These are phyloP conservation scores for Phyllosticta citribraziliensis DNA, from an alignment of 2,329 filamentous ascomycete genomes.

Conservation along the genomic window DNA sequence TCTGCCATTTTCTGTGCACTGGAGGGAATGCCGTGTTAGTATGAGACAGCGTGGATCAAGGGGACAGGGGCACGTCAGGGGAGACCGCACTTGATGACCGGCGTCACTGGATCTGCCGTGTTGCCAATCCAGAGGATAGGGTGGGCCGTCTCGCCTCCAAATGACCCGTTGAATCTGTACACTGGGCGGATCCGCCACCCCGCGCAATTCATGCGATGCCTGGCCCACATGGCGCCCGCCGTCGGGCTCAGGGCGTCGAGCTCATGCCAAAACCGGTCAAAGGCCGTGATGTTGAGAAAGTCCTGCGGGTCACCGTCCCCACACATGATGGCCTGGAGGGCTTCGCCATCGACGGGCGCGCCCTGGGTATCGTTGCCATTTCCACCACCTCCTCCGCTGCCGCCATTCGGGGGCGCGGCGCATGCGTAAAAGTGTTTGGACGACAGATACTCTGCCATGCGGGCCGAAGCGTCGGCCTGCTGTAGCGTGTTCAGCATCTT, in stretches of 20 bases:
- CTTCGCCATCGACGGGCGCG: slow-evolving; percentile 12
- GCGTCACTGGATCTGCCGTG: slow-evolving; percentile 51
- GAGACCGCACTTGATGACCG: slow-evolving; percentile 30
- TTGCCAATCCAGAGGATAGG: slow-evolving; percentile 50
- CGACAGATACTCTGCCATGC: slow-evolving; percentile 14
- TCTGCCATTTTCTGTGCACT: slow-evolving; percentile 5
- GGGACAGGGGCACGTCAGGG: no score
- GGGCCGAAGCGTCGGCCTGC: slow-evolving; percentile 19
- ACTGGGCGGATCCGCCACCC: slow-evolving; percentile 27
- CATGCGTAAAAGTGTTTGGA: slow-evolving; percentile 20
- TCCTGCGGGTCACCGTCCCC: slow-evolving; percentile 30
- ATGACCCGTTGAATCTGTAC: slow-evolving; percentile 22
- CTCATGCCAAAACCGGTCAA: slow-evolving; percentile 25
- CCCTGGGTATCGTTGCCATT: slow-evolving; percentile 18
- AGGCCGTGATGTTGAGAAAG: slow-evolving; percentile 17
- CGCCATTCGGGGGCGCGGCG: slow-evolving; percentile 2
- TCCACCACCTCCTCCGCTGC: not conserved
- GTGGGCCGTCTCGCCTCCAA: slow-evolving; percentile 35
- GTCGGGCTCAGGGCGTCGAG: slow-evolving; percentile 25
- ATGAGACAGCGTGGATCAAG: not conserved
- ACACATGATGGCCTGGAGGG: slow-evolving; percentile 28
- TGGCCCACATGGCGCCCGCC: slow-evolving; percentile 30
- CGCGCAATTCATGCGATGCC: slow-evolving; percentile 28
- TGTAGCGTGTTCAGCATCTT: slow-evolving; percentile 27
- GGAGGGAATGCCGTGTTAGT: not conserved